Percentiles rank a stretch among this genome's conserved stretches.
These are phyloP conservation scores for Pseudognaphalium luteoalbum DNA, from an alignment of 129 eudicot genomes.

Conservation along the genomic window DNA sequence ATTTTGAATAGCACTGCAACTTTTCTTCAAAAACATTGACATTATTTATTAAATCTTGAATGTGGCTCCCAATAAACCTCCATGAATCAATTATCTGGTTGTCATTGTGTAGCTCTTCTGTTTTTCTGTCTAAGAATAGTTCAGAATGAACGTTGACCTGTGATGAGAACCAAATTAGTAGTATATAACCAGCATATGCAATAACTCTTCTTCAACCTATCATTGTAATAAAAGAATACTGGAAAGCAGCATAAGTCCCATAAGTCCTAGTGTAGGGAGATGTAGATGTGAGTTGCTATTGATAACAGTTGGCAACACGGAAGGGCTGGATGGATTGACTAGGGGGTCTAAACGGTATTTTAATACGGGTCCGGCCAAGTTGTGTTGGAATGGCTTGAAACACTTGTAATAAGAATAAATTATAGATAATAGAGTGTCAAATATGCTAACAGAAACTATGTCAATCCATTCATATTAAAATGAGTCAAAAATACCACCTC, in stretches of 20 bases:
- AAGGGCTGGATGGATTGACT: background rate
- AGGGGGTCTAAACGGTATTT: background rate
- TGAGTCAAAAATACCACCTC: background rate
- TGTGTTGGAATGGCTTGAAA: background rate
- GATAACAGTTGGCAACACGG: background rate
- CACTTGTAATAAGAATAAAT: background rate
- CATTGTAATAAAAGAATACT: background rate
- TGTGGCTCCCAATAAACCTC: constrained; percentile 37
- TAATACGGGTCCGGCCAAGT: background rate
- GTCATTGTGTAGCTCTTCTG: constrained; percentile 37
- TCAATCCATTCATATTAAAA: constrained; percentile 11
- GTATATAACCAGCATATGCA: background rate
- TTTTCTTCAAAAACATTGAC: constrained; percentile 47
- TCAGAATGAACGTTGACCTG: constrained; percentile 27
- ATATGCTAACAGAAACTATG: background rate
- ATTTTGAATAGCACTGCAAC: constrained; percentile 43
- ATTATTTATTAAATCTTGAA: constrained; percentile 45
- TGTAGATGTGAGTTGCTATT: background rate
- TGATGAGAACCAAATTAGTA: constrained; percentile 25
- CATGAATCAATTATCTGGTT: constrained; percentile 32
- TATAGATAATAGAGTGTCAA: background rate
- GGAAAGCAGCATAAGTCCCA: constrained; percentile 3
- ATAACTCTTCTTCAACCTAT: constrained; percentile 7
- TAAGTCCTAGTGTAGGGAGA: background rate
- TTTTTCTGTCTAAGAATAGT: constrained; percentile 27